These are phyloP conservation scores for Centaurea solstitialis DNA, from an alignment of 129 eudicot species.

Conservation along the genomic window DNA sequence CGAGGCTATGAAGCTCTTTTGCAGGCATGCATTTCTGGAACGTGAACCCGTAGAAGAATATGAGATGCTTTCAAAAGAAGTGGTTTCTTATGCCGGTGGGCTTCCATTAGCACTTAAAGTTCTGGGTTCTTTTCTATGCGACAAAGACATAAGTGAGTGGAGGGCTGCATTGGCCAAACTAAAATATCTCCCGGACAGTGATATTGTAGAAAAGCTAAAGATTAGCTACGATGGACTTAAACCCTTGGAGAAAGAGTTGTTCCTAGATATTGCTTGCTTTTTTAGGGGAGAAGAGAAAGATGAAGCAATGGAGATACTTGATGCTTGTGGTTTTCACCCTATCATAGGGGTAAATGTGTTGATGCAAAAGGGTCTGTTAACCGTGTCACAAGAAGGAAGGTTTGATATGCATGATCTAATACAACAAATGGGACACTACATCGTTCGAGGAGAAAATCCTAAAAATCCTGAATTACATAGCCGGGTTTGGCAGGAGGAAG, in stretches of 20 bases:
- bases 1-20: constrained; percentile 10
- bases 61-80: not conserved
- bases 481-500: not conserved
- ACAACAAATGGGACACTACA: not conserved
- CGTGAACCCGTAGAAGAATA: not conserved
- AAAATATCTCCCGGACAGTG: not conserved
- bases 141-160: not conserved
- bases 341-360: constrained; percentile 19
- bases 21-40: constrained; percentile 11
- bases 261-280: constrained; percentile 17
- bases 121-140: not conserved
- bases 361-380: constrained; percentile 3
- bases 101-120: not conserved
- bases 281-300: not conserved
- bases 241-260: not conserved
- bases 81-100: not conserved
- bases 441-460: not conserved
- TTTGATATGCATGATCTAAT: constrained; percentile 3
- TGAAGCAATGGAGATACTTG: too few relatives aligned
- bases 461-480: not conserved
- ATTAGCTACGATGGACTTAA: not conserved
- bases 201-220: not conserved
- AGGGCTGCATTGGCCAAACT: not conserved
- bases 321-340: too few relatives aligned
- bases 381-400: not conserved